Base-by-base conservation (phyloP, 1,284 basidiomycete genomes). In the Ustanciosporium gigantosporum region DNA sequence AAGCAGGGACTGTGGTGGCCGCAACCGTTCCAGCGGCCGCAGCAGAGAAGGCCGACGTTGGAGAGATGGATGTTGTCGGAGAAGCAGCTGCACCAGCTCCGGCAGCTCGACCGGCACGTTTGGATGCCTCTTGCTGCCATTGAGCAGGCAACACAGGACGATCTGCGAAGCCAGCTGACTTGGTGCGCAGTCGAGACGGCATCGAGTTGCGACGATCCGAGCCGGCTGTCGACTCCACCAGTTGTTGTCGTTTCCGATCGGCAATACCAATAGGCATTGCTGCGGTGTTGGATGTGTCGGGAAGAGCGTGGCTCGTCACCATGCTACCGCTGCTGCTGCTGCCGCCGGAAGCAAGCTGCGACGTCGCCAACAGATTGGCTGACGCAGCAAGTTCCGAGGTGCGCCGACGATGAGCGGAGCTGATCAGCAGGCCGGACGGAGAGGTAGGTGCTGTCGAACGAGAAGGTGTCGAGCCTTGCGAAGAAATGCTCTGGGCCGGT, bases 401-500 rank as follows among this genome's bases (percentile, higher is more conserved):
- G 27, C 64, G 46, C 24, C 65, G 41, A 25, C 53, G 44, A 42
- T 70, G 68, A 17, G 50, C 41, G 32, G 41, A 41, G 20, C 21
- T 32, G 15, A 43, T 25, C 4, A 52, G 36, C 29, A 46, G 47
- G 5, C 85, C 86, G 11, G 88, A 85, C 1, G 88, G 88, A 8
- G 88, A 84, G 5, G 90, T 85, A 8, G 84, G 83, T 13, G 71
- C 86, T 85, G 27, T 86, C 81, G 68, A 64, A 19, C 90, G 85
- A 5, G 90, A 94, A 0, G 90, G 90, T 7, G 89, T 93, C 2
- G 90, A 95, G 2, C 90, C 89, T 27, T 93, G 88, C 1, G 91
- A 94, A 3, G 91, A 94, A 0, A 88, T 90, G 13, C 91, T 94
- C 0, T 90, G 93, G 0, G 91, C 88, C 3, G 92, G 92, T 5